phyloP scores from a whole-genome alignment of 345 rosid species.

The Salix udensis region DNA sequence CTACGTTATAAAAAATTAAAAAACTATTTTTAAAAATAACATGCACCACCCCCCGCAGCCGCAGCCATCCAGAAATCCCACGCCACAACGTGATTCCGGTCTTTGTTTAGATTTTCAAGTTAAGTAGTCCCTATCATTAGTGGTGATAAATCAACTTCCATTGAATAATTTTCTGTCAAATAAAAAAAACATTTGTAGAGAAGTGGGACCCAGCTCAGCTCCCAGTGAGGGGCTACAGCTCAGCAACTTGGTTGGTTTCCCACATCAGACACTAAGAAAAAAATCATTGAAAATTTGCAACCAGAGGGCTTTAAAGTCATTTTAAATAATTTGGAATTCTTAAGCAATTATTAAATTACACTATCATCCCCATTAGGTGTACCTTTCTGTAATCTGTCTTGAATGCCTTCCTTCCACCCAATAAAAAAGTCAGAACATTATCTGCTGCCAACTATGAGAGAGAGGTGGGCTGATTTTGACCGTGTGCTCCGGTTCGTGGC shows the following conservation, averaged over 20 bases:
- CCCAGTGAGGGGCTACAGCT: background rate
- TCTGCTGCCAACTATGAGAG: constrained; percentile 21
- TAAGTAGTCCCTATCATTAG: background rate
- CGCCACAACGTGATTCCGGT: too few relatives aligned
- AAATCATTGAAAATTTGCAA: background rate
- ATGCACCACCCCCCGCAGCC: too few relatives aligned
- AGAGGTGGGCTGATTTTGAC: background rate
- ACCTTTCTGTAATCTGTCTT: background rate
- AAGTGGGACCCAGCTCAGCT: background rate
- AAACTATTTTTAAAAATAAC: too few relatives aligned
- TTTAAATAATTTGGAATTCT: background rate
- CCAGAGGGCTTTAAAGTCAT: too few relatives aligned
- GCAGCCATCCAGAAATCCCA: too few relatives aligned
- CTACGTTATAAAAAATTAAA: too few relatives aligned
- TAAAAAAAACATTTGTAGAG: background rate
- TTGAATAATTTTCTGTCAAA: background rate
- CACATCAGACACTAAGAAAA: too few relatives aligned
- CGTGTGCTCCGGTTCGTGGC: background rate
- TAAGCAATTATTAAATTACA: background rate
- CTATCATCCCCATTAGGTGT: constrained; percentile 19
- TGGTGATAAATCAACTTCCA: constrained; percentile 21
- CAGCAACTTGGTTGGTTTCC: background rate
- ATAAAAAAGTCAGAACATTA: background rate
- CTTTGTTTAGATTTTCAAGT: too few relatives aligned
- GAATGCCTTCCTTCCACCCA: background rate